phyloP scores from a whole-genome alignment of 23 red algal species.

The Gracilaria gracilis region DNA sequence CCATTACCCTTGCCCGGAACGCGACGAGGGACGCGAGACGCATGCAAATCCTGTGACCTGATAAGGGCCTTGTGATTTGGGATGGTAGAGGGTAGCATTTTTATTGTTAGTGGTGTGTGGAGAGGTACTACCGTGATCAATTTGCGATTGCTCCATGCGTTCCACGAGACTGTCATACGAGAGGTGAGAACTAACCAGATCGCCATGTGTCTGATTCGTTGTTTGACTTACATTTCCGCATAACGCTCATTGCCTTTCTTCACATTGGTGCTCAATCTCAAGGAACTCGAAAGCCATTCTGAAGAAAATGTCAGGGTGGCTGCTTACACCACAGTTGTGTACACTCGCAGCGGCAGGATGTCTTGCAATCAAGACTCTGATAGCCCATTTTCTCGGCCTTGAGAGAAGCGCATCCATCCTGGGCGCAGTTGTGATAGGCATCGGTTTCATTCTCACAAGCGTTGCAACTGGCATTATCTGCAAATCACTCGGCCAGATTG shows the following conservation, averaged over 20 bases:
- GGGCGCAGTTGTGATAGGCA: conserved; percentile 13
- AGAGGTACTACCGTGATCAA: not conserved
- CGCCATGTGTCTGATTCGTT: not conserved
- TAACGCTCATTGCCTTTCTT: not conserved
- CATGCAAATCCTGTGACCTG: not conserved
- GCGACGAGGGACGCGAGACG: not conserved
- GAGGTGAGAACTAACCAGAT: not conserved
- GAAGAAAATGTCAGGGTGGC: conserved; percentile 14
- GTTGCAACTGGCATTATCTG: not conserved
- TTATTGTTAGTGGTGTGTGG: not conserved
- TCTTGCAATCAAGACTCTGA: not conserved
- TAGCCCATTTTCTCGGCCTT: conserved; percentile 12
- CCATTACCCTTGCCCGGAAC: not conserved
- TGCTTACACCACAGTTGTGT: not conserved
- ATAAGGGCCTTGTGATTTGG: not conserved
- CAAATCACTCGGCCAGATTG: not conserved
- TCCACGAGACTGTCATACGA: not conserved
- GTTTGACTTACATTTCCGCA: not conserved
- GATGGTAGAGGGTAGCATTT: not conserved
- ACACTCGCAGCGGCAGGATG: conserved; percentile 16
- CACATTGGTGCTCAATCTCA: not conserved
- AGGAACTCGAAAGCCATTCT: not conserved
- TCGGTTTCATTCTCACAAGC: not conserved
- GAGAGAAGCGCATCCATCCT: conserved; percentile 7
- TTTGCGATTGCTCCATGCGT: not conserved